phyloP scores from a whole-genome alignment of 768 basidiomycete species.

The Grammothele lineata region DNA sequence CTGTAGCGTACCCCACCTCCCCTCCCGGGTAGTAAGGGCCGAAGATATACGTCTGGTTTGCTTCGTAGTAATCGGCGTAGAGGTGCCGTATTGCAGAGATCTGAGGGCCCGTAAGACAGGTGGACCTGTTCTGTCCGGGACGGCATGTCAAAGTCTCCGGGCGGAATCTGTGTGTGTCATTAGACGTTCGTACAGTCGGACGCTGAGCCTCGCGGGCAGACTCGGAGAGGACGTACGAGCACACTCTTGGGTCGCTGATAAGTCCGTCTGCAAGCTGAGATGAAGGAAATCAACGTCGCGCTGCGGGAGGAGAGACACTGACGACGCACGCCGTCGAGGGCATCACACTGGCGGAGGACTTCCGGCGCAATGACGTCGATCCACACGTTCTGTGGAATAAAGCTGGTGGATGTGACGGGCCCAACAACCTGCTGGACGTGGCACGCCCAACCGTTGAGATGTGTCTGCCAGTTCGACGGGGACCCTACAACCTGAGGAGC shows the following conservation, averaged over 20 bases:
- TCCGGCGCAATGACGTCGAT: not conserved
- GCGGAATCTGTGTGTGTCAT: constrained; percentile 10
- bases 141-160: constrained; percentile 21
- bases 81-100: constrained; percentile 18
- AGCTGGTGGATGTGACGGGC: constrained; percentile 11
- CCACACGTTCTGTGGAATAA: constrained; percentile 21
- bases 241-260: too few relatives aligned
- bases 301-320: not conserved
- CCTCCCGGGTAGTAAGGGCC: constrained; percentile 20
- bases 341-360: too few relatives aligned
- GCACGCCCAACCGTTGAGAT: constrained; percentile 10
- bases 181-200: constrained; percentile 21
- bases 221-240: not conserved
- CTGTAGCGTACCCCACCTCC: constrained; percentile 1
- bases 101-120: constrained; percentile 19
- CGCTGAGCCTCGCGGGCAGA: too few relatives aligned
- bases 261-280: too few relatives aligned
- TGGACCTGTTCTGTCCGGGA: constrained; percentile 7
- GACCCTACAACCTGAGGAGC: constrained; percentile 21
- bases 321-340: too few relatives aligned
- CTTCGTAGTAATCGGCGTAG: constrained; percentile 17
- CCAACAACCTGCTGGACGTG: constrained; percentile 15
- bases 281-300: not conserved
- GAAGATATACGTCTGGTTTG: constrained; percentile 13
- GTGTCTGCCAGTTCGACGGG: constrained; percentile 20